Percentiles rank a stretch among this genome's conserved stretches.
Conservation (phyloP, 495 filamentous ascomycete species). For the Aspergillus olivimuriae region DNA sequence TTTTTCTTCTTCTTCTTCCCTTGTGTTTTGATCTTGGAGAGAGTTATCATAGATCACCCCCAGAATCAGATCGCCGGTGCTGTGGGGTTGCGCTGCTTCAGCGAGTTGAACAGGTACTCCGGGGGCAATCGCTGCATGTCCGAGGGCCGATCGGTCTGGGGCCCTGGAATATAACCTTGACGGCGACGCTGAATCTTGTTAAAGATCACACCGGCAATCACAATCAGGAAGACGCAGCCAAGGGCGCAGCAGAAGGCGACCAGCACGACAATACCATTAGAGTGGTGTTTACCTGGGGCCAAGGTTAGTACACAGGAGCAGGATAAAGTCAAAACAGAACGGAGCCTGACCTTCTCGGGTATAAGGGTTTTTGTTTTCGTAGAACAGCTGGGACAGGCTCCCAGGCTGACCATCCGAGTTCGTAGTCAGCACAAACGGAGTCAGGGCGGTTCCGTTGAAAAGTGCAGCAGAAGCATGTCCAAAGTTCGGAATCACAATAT, state of each 20-base stretch:
- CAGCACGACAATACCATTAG: conserved; percentile 81
- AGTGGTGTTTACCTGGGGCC: conserved; percentile 50
- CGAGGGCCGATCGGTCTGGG: conserved; percentile 62
- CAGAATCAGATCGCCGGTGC: conserved; percentile 36
- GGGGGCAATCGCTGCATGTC: conserved; percentile 79
- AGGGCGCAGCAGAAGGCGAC: conserved; percentile 89
- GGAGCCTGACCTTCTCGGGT: conserved; percentile 39
- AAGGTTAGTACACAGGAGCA: conserved; percentile 21
- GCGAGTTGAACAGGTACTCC: conserved; percentile 63
- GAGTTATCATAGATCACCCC: too few species aligned
- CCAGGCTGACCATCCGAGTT: conserved; percentile 56
- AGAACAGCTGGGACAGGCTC: conserved; percentile 71
- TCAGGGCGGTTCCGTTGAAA: conserved; percentile 72
- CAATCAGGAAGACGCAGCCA: conserved; percentile 79
- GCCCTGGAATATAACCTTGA: conserved; percentile 81
- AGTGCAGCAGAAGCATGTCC: conserved; percentile 83
- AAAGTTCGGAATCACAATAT: conserved; percentile 66
- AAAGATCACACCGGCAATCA: conserved; percentile 73
- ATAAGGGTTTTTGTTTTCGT: conserved; percentile 66
- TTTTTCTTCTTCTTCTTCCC: too few species aligned
- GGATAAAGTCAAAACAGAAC: conserved; percentile 3
- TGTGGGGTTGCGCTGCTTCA: conserved; percentile 35
- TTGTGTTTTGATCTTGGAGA: too few species aligned
- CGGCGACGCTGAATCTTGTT: conserved; percentile 77
- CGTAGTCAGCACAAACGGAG: conserved; percentile 74